Evolutionary conservation across 2,329 filamentous ascomycete species (phyloP).

Genomic region (Arthrobotrys pseudoclavata): DNA sequence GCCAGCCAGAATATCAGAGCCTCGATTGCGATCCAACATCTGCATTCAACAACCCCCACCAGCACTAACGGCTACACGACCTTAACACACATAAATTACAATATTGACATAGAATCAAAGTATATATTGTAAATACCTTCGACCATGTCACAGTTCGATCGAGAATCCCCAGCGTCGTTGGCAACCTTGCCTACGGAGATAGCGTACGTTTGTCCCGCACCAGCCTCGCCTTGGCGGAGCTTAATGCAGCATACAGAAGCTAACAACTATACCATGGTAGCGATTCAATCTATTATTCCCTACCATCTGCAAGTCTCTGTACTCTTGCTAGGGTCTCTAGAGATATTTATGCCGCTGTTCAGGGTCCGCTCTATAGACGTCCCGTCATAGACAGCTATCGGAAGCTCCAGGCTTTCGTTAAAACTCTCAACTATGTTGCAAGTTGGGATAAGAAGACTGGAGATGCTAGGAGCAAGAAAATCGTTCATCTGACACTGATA

Average conservation of each 20-base stretch:
- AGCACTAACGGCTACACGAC: neutral
- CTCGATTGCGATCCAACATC: conserved; percentile 8
- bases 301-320: conserved; percentile 58
- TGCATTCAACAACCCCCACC: neutral
- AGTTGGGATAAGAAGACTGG: conserved; percentile 60
- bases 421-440: conserved; percentile 60
- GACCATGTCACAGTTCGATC: conserved; percentile 34
- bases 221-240: conserved; percentile 27
- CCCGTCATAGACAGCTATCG: conserved; percentile 60
- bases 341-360: conserved; percentile 62
- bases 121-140: neutral
- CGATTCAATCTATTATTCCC: conserved; percentile 62
- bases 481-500: conserved; percentile 60
- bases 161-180: conserved; percentile 51
- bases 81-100: neutral
- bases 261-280: conserved; percentile 36
- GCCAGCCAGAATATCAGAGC: conserved; percentile 5
- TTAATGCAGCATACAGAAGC: conserved; percentile 19
- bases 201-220: conserved; percentile 60
- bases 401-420: conserved; percentile 60
- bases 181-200: conserved; percentile 62
- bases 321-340: conserved; percentile 61
- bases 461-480: conserved; percentile 61
- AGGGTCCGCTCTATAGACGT: conserved; percentile 62
- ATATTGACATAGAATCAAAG: neutral